Evolutionary conservation across 1,139 yeast species (phyloP).

Genomic region (Yamadazyma triangularis): DNA sequence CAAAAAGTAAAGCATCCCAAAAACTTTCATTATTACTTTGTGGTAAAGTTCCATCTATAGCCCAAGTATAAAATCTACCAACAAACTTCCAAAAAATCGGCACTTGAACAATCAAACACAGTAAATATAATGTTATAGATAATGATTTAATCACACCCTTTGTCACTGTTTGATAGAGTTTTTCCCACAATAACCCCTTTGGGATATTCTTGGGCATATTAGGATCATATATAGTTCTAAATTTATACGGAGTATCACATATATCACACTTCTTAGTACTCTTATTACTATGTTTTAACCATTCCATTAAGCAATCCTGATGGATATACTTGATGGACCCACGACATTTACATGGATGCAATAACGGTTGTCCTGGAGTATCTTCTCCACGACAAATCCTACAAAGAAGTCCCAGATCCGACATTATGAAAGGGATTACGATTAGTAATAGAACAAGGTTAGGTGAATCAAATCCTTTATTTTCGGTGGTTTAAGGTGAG

Average conservation of each 20-base stretch:
- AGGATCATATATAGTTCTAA: conserved; percentile 67
- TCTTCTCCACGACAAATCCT: conserved; percentile 94
- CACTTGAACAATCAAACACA: conserved; percentile 45
- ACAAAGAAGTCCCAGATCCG: conserved; percentile 54
- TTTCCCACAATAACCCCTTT: conserved; percentile 35
- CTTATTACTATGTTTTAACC: conserved; percentile 69
- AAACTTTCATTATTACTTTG: conserved; percentile 25
- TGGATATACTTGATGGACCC: conserved; percentile 94
- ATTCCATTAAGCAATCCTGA: conserved; percentile 84
- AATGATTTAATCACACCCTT: conserved; percentile 19
- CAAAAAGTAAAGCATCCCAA: conserved; percentile 43
- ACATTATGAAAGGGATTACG: too few relatives aligned
- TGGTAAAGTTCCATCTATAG: conserved; percentile 50
- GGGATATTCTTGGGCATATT: conserved; percentile 71
- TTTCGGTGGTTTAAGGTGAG: too few relatives aligned
- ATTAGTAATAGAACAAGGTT: too few relatives aligned
- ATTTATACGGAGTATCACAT: conserved; percentile 73
- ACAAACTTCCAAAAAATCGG: conserved; percentile 55
- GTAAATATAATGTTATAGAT: conserved; percentile 29
- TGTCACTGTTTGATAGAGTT: conserved; percentile 27
- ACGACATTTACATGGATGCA: conserved; percentile 89
- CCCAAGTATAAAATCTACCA: conserved; percentile 51
- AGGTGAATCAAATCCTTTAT: too few relatives aligned
- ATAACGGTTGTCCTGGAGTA: conserved; percentile 72
- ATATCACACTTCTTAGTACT: conserved; percentile 76